Evolutionary conservation across 306 rosid genomes (phyloP), one percentile per base, ranked within the genome.

Genomic region (Myrica gale): DNA sequence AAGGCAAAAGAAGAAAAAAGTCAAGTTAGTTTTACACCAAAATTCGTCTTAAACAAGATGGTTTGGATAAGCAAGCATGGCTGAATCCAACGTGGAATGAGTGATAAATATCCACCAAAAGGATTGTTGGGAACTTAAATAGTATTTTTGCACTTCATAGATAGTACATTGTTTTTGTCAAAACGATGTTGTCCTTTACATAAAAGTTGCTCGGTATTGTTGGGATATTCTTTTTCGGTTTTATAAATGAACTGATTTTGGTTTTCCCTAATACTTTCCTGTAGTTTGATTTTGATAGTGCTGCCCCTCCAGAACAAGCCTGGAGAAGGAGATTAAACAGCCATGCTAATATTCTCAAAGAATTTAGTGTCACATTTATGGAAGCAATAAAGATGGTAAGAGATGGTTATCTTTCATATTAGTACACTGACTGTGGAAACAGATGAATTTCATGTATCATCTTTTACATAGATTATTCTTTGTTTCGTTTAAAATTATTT

Each of bases 271-370:
- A 56, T 79, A 44, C 42, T 76, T 78, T 78, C 66, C 16, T 84
- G 80, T 81, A 95, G 99, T 83, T 95, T 58, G 99, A 95, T 89
- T 88, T 77, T 74, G 99, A 95, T 82, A 92, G 96, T 81, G 90
- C 99, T 77, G 87, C 91, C 71, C 99, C 97, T n/a, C 99, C 99
- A 7, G 90, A 88, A 79, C 97, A 95, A 80, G 99, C 99, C 56
- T 95, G 99, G 99, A 92, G 99, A 79, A 95, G 93, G 84, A 89
- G 83, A 85, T 88, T 95, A 82, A 89, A 92, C 84, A 84, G 97
- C 87, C 90, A 90, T 84, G 97, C 97, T 58, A 95, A 95, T 84
- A 82, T 90, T 80, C 97, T 95, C 54, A 95, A 89, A 88, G 97
- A 95, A 80, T 95, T 95, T 80, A 92, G 92, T 62, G 82, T 95